These are phyloP conservation scores for Rhodamnia rubescens DNA, from an alignment of 345 rosid genomes.

Conservation along the genomic window DNA sequence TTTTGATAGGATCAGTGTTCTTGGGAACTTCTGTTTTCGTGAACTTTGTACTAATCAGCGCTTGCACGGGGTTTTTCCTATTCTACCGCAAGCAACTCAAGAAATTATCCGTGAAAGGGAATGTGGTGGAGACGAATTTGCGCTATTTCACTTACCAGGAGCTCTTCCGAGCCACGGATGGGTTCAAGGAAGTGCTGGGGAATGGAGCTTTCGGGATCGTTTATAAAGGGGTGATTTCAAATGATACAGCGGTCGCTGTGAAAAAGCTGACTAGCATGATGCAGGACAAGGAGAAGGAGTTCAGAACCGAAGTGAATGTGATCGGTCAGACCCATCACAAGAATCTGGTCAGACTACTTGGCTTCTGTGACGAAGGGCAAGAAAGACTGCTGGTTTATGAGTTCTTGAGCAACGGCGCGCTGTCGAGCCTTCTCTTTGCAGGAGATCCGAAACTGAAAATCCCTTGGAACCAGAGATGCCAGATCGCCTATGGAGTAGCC, in stretches of 20 bases:
- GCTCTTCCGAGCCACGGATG: slow-evolving; percentile 15
- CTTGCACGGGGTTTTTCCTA: not conserved
- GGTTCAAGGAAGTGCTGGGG: slow-evolving; percentile 24
- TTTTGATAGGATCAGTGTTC: not conserved
- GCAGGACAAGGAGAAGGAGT: not conserved
- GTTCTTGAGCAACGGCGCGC: not conserved
- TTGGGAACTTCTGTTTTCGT: slow-evolving; percentile 8
- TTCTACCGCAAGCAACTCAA: not conserved
- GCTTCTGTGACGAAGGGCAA: slow-evolving; percentile 3
- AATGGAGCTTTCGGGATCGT: slow-evolving; percentile 12
- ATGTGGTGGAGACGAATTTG: slow-evolving; percentile 2
- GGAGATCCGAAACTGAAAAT: slow-evolving; percentile 5
- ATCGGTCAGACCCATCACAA: slow-evolving; percentile 4
- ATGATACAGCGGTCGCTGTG: not conserved
- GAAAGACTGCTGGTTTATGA: not conserved
- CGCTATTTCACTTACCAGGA: slow-evolving; percentile 16
- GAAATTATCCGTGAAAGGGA: not conserved
- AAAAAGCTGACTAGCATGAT: not conserved
- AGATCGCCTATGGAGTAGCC: slow-evolving; percentile 18
- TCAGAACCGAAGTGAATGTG: slow-evolving; percentile 5
- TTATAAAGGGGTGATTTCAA: not conserved
- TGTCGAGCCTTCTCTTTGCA: not conserved
- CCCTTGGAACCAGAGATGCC: slow-evolving; percentile 9
- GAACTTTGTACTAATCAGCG: slow-evolving; percentile 1
- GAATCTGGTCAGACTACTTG: slow-evolving; percentile 1